Evolutionary conservation across 1,139 yeast genomes (phyloP), one percentile per base, ranked within the genome.

Genomic region (Keqinozyma sinolaborantium): DNA sequence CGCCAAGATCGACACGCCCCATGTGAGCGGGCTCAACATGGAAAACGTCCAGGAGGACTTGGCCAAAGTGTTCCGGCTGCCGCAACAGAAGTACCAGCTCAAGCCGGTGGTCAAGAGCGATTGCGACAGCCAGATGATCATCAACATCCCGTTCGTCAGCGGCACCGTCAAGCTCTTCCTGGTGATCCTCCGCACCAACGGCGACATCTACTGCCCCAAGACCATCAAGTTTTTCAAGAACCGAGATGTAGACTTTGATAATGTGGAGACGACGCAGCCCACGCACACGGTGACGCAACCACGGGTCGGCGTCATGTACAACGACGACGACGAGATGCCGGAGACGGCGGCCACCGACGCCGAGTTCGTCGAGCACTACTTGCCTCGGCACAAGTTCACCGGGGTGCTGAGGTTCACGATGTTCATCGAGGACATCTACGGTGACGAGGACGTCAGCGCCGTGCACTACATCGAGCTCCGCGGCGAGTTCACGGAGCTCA

Each of bases 321-420:
- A 61, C 27, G 58, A 52, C 3, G 56, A 47, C 8, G 62, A 51
- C 2, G 66, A 56, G 5, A 30, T 60, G 12, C 70, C 70, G 0
- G 64, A 56, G 10, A 29, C 32, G 7, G 37, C 63, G 14, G 57
- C 51, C 16, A 41, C 50, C 11, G 78, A 73, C 13, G 41, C 46
- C 16, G 81, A 80, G 18, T 83, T 88, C 48, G 87, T 83, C 0
- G 97, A 92, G 56, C 95, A 87, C 53, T 79, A 75, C 35, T 60
- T 90, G 29, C 95, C 95, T 15, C 64, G 96, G 15, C 81, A 82
- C 32, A 60, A 64, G 23, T 88, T 88, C 56, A 77, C 86, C 21
- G 85, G 86, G 30, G 77, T 84, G 16, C 76, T 77, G 14, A 77
- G 79, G 16, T 51, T 90, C 39, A 75, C 94, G 0, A 30, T 90